Evolutionary conservation across 306 rosid genomes (phyloP).

Genomic region (Sindora glabra): DNA sequence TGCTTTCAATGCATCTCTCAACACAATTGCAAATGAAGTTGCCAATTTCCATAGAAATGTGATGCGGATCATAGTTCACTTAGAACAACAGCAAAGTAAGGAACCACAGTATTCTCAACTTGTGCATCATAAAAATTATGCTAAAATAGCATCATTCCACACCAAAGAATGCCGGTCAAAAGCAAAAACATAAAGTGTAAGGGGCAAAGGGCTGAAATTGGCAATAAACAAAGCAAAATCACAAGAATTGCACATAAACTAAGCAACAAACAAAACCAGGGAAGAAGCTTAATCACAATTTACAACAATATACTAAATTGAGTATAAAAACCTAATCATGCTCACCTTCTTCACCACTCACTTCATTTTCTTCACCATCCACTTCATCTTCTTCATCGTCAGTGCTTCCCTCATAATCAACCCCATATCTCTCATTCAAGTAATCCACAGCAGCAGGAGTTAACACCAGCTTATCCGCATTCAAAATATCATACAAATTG

Average conservation of each 20-base stretch:
- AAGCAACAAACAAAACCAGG: not conserved
- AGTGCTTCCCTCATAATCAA: slow-evolving; percentile 23
- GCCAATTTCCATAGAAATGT: not conserved
- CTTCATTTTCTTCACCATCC: slow-evolving; percentile 21
- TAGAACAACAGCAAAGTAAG: not conserved
- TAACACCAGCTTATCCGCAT: slow-evolving; percentile 78
- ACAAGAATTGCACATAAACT: not conserved
- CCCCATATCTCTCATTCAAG: slow-evolving; percentile 73
- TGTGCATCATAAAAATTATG: not conserved
- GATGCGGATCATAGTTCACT: not conserved
- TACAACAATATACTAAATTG: not conserved
- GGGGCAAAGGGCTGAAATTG: not conserved
- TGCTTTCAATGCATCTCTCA: not conserved
- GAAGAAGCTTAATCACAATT: not conserved
- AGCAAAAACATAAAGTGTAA: not conserved
- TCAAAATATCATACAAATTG: slow-evolving; percentile 75
- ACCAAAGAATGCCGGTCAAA: not conserved
- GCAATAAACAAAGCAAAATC: not conserved
- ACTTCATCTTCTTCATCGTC: slow-evolving; percentile 35
- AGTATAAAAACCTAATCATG: not conserved
- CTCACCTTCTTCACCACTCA: slow-evolving; percentile 31
- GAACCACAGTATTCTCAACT: not conserved
- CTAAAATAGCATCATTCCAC: not conserved
- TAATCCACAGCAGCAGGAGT: slow-evolving; percentile 65
- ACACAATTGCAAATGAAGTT: not conserved